Evolutionary conservation across 176 grass and related monocot genomes (phyloP), one percentile per base, ranked within the genome.

Genomic region (Chrysopogon serrulatus): DNA sequence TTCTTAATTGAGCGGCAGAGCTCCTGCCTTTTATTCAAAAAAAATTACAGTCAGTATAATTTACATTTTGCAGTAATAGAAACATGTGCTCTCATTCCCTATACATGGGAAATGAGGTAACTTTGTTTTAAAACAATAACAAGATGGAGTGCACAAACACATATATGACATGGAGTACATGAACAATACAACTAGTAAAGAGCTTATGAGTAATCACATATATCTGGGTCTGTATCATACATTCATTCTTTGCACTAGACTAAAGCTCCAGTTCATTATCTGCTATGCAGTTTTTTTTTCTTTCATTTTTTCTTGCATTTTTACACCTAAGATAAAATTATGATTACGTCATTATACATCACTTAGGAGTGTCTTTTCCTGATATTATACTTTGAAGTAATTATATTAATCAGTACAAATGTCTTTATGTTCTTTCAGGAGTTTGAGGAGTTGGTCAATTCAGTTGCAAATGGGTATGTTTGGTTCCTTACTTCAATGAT

Each of bases 371-470:
- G 19, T 67, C 14, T 36, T 67, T 67, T 67, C 15, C 32, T 36
- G 32, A 21, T 6, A 35, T 35, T 67, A 33, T 66, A 67, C 49
- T 54, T 54, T 19, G 8, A 54, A 54, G 18, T 23, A 54, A 54
- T 53, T 48, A 47, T 65, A 73, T 54, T 32, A 48, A 24, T 74
- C 45, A 53, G 3, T n/a, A 1, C 18, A 35, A 51, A 32, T 86
- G 12, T 56, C 44, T 33, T 74, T 44, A 61, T 79, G 13, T 86
- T 80, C 33, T 86, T 86, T 67, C 59, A 81, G 85, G 85, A 81
- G 59, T 86, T 81, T 33, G 8, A 42, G 26, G 3, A 24, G 66
- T 81, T 86, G 26, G 44, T 81, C 18, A n/a, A 74, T 12, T 80
- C 56, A 43, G 77, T 74, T 74, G 42, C 77, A 66, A 74, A 80